Percentiles rank a stretch among this genome's conserved stretches.
phyloP scores from a whole-genome alignment of 345 rosid genomes.

The Odontarrhena argentea region DNA sequence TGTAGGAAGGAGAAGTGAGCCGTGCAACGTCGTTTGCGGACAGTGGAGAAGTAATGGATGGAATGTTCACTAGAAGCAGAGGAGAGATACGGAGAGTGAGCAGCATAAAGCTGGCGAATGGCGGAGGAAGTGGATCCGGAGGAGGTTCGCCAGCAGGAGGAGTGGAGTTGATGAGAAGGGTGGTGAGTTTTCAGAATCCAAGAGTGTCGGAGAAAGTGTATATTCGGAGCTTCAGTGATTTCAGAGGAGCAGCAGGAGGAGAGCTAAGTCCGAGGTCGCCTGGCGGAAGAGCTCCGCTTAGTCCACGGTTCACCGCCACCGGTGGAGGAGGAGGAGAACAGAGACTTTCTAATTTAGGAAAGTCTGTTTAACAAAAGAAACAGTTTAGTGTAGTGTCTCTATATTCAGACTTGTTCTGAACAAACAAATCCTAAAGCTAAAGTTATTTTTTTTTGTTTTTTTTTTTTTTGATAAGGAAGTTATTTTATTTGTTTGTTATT shows the following conservation, averaged over 20 bases:
- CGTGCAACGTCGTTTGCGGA: conserved; percentile 66
- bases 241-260: conserved; percentile 48
- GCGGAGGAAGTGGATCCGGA: conserved; percentile 39
- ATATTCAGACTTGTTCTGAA: neutral
- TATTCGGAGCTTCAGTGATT: conserved; percentile 62
- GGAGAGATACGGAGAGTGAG: conserved; percentile 74
- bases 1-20: conserved; percentile 66
- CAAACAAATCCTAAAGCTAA: conserved; percentile 1
- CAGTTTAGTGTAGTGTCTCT: neutral
- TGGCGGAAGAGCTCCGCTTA: conserved; percentile 60
- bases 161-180: conserved; percentile 43
- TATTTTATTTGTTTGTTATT: neutral
- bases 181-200: conserved; percentile 58
- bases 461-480: too few species aligned
- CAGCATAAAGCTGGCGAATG: conserved; percentile 58
- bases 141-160: conserved; percentile 49
- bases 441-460: too few species aligned
- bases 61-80: conserved; percentile 78
- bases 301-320: conserved; percentile 44
- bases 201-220: conserved; percentile 56
- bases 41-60: conserved; percentile 75
- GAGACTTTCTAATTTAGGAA: conserved; percentile 65
- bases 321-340: conserved; percentile 44
- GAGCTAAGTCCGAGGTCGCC: conserved; percentile 56
- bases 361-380: conserved; percentile 45